A percentile compares a stretch with the other conserved stretches of the same genome.
phyloP scores from a whole-genome alignment of 805 yeast species.

The Candida boidinii region DNA sequence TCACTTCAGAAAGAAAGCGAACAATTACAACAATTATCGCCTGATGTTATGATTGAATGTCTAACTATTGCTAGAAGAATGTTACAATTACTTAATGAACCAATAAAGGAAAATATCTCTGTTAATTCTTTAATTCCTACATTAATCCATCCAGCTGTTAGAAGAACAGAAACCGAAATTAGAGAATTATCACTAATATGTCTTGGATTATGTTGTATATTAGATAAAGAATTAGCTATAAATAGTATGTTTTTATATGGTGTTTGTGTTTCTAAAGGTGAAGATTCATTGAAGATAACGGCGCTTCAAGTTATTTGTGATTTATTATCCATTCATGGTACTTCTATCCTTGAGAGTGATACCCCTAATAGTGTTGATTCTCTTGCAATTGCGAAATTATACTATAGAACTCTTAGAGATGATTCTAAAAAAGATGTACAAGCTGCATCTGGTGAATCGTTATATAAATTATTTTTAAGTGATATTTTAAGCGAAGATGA shows the following conservation, averaged over 20 bases:
- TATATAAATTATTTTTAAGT: slow-evolving; percentile 73
- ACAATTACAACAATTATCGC: slow-evolving; percentile 33
- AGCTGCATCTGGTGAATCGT: slow-evolving; percentile 76
- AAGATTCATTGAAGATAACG: slow-evolving; percentile 49
- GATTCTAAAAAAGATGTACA: slow-evolving; percentile 57
- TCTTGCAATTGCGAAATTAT: slow-evolving; percentile 56
- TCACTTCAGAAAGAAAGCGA: slow-evolving; percentile 23
- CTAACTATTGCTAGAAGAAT: slow-evolving; percentile 60
- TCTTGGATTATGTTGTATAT: slow-evolving; percentile 69
- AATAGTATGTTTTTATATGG: slow-evolving; percentile 57
- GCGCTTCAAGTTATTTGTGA: slow-evolving; percentile 71
- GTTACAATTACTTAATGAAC: slow-evolving; percentile 57
- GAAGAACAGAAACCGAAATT: slow-evolving; percentile 43
- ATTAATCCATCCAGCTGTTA: slow-evolving; percentile 73
- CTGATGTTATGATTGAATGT: slow-evolving; percentile 50
- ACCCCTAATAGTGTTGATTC: slow-evolving; percentile 51
- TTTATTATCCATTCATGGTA: slow-evolving; percentile 70
- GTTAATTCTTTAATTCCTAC: slow-evolving; percentile 64
- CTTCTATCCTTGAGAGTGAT: slow-evolving; percentile 50
- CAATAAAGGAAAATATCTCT: slow-evolving; percentile 56
- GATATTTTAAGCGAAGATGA: slow-evolving; percentile 67
- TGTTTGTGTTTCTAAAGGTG: slow-evolving; percentile 48
- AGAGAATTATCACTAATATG: slow-evolving; percentile 64
- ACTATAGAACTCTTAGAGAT: slow-evolving; percentile 55
- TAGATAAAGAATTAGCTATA: slow-evolving; percentile 59